phyloP scores from a whole-genome alignment of 306 rosid genomes.

The Elaeagnus macrophylla region DNA sequence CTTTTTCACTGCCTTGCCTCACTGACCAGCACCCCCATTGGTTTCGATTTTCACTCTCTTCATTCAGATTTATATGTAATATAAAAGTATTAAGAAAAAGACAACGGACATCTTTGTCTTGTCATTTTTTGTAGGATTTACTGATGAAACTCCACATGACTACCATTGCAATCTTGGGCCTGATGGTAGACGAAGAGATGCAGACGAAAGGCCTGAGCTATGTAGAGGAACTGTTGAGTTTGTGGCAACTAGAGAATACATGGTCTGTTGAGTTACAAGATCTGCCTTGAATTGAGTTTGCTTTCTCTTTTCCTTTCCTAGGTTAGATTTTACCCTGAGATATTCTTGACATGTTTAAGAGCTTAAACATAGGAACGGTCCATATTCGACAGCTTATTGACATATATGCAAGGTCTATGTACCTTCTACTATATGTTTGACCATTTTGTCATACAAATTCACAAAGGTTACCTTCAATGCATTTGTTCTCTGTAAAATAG shows the following conservation, averaged over 20 bases:
- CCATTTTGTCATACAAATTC: no score
- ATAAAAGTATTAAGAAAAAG: neutral
- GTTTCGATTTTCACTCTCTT: neutral
- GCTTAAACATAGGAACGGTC: no score
- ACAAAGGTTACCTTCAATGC: no score
- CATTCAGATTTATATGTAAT: neutral
- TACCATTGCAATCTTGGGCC: constrained; percentile 99
- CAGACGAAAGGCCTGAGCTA: constrained; percentile 90
- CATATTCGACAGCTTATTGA: no score
- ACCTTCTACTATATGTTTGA: no score
- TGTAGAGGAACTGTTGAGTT: constrained; percentile 98
- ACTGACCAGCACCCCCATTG: no score
- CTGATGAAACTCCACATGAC: constrained; percentile 97
- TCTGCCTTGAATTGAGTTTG: neutral
- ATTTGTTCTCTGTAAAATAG: no score
- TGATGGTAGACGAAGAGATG: constrained; percentile 96
- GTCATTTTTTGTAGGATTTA: constrained; percentile 55
- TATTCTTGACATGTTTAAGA: neutral
- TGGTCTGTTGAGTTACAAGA: constrained; percentile 52
- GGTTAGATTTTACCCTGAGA: neutral
- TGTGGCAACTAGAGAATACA: constrained; percentile 86
- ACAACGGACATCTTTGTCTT: no score
- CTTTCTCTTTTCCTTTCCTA: neutral
- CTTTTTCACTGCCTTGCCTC: neutral
- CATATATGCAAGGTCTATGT: no score